phyloP scores from a whole-genome alignment of 1,284 basidiomycete genomes.

The Tilletia walkeri region DNA sequence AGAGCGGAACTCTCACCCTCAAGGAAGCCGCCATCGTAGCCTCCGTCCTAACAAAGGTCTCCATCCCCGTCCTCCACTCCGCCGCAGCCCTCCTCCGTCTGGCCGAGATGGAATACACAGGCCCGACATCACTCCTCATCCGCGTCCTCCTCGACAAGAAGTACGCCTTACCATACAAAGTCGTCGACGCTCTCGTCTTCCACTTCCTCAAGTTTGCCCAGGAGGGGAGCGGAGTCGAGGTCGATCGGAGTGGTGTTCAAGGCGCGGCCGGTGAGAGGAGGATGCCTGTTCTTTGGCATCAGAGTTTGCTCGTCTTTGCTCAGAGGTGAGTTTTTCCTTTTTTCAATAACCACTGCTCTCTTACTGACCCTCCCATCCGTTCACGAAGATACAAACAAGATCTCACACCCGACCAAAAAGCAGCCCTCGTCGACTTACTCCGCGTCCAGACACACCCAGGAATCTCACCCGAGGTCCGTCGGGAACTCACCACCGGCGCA shows the following conservation, averaged over 20 bases:
- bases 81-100: slow-evolving; percentile 90
- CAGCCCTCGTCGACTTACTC: slow-evolving; percentile 90
- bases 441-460: slow-evolving; percentile 81
- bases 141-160: slow-evolving; percentile 97
- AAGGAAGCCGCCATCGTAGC: slow-evolving; percentile 95
- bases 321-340: slow-evolving; percentile 67
- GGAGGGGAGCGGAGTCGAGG: slow-evolving; percentile 48
- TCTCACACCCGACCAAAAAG: slow-evolving; percentile 94
- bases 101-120: slow-evolving; percentile 91
- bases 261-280: slow-evolving; percentile 37
- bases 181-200: slow-evolving; percentile 93
- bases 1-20: slow-evolving; percentile 70
- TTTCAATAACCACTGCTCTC: no score
- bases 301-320: slow-evolving; percentile 88
- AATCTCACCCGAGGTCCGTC: slow-evolving; percentile 83
- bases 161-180: slow-evolving; percentile 96
- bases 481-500: slow-evolving; percentile 67
- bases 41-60: slow-evolving; percentile 85
- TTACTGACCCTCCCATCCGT: not conserved
- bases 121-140: slow-evolving; percentile 94
- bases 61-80: slow-evolving; percentile 91
- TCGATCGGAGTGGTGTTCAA: slow-evolving; percentile 27
- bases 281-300: slow-evolving; percentile 92
- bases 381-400: slow-evolving; percentile 82
- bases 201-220: slow-evolving; percentile 89